Base-by-base conservation (phyloP, 495 filamentous ascomycete genomes). In the Penicillium manginii region DNA sequence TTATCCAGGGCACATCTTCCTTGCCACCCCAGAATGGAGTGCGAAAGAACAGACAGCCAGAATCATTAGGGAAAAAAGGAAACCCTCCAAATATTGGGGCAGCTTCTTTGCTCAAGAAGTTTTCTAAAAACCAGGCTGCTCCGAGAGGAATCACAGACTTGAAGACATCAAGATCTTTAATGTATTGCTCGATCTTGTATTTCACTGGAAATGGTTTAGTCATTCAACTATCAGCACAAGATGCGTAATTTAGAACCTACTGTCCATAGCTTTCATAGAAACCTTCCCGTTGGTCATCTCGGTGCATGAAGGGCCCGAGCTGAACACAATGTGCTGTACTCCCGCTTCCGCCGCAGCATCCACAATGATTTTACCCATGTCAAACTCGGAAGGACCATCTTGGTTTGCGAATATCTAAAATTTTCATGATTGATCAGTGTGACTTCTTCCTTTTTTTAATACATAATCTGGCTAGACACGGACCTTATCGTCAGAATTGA, bases 401-500 rank as follows among this genome's bases (percentile, higher is more conserved):
- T 59, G 50, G 15, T 60, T 54, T 11, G 59, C 51, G 21, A 71
- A 66, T 1, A 32, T 21, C 57, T 61, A 26, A 23, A 37, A 29
- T 5, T 52, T 12, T 17, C 18, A 18, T 42, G 5, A 17, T 1
- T 17, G 8, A 21, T 47, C 12, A 47, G 45, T 22, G 3, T 22
- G 11, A 0, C 11, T 14, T 15, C 19, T 26, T 26, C n/a, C n/a
- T n/a, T n/a, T n/a, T n/a, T n/a, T n/a, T n/a, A n/a, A n/a, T n/a
- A 9, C 14, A 19, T 11, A 14, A 26, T 47, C 12, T 26, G 0
- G 14, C 0, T 19, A 47, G 9, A 12, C 10, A 47, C 65, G 3
- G 31, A 67, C 64, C 26, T 54, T 43, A 35, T 75, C 70, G 18
- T 75, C 70, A 0, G 70, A 68, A 43, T 75, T 73, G 21, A 62